Evolutionary conservation across 139 green algal species (phyloP), one percentile per base, ranked within the genome.

Genomic region (Coccomyxa sp.): DNA sequence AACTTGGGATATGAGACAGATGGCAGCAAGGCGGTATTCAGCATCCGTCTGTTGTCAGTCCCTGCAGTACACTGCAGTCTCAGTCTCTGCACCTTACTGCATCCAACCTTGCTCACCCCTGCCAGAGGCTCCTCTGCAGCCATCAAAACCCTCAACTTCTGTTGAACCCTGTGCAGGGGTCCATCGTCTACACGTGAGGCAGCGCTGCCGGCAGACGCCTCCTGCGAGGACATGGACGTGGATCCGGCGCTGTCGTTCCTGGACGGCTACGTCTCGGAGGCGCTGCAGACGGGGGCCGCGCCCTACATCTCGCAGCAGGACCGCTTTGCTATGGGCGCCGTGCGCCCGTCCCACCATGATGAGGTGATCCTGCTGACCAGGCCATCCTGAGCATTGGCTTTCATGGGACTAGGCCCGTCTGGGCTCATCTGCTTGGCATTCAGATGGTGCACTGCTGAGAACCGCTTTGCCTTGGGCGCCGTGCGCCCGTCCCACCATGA

Each of bases 221-320:
- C 84, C 12, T 91, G 87, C 35, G 90, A 97, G 81, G 92, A 96
- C 55, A 79, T 95, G 44, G 88, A 90, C 29, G 85, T 92, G n/a
- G 77, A 86, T 7, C 39, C 73, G 0, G 39, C 70, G 22, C 83
- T 95, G 37, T 58, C 85, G 7, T 96, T 95, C 84, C 83, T 96
- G 55, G 78, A 92, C 34, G 55, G 24, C 68, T 89, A 71, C 12
- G 74, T 73, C 12, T 34, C 80, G 9, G 44, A 74, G 41, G 82
- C 83, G 0, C 40, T 91, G 77, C 40, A 73, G 34, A 77, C 75
- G 8, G 91, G 91, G 7, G 88, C 90, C 6, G 79, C 84, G 16
- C 88, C 89, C 8, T 95, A 95, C 85, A 80, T 93, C 14, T 78
- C 84, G 9, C 72, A 79, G 38, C 81, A 92, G 54, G 78, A 93